phyloP scores from a whole-genome alignment of 2,329 filamentous ascomycete species.

The Helicocarpus griseus region DNA sequence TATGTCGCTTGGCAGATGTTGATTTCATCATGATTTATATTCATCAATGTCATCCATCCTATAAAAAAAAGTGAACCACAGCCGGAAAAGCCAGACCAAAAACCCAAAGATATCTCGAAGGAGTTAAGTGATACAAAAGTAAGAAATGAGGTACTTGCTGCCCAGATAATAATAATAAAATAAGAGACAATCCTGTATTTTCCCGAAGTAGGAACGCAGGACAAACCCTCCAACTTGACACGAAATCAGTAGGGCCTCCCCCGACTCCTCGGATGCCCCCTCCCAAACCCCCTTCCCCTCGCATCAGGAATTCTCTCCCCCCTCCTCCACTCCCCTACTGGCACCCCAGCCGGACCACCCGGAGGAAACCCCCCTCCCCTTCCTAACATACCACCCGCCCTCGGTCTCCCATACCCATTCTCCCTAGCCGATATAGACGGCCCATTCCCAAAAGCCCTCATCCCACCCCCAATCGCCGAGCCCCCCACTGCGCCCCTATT shows the following conservation, averaged over 20 bases:
- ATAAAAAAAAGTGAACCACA: background rate
- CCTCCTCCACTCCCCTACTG: slow-evolving; percentile 40
- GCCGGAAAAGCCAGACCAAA: too few relatives aligned
- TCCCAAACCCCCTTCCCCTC: slow-evolving; percentile 29
- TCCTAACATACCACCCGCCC: slow-evolving; percentile 31
- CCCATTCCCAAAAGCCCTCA: slow-evolving; percentile 25
- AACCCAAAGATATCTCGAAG: background rate
- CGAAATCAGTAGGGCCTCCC: slow-evolving; percentile 28
- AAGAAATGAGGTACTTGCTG: too few relatives aligned
- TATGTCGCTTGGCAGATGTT: too few relatives aligned
- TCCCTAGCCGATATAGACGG: slow-evolving; percentile 27
- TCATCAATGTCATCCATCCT: background rate
- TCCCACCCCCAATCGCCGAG: slow-evolving; percentile 30
- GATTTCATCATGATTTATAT: too few relatives aligned
- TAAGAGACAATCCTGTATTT: background rate
- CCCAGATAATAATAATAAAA: background rate
- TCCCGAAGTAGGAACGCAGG: too few relatives aligned
- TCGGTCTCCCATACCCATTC: slow-evolving; percentile 35
- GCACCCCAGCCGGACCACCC: slow-evolving; percentile 30
- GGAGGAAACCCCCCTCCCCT: slow-evolving; percentile 28
- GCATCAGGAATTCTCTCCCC: slow-evolving; percentile 37
- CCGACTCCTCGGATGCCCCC: slow-evolving; percentile 28
- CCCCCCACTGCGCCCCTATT: slow-evolving; percentile 39
- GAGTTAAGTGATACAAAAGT: background rate
- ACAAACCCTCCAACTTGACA: background rate